phyloP scores from a whole-genome alignment of 495 filamentous ascomycete species.

The Beverwykella pulmonaria region DNA sequence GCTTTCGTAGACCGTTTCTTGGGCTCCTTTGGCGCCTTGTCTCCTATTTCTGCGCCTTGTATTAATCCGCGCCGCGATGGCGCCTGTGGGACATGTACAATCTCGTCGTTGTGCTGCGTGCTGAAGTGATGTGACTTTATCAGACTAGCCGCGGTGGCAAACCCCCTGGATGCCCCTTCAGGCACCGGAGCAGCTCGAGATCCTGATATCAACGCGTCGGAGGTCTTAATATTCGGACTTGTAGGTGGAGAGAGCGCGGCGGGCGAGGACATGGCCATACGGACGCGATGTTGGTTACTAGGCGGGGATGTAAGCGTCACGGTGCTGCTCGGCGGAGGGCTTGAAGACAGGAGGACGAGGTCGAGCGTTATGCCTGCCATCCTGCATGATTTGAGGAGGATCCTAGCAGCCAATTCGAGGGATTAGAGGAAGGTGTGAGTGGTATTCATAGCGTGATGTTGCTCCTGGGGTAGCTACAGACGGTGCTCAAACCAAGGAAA shows the following conservation, averaged over 20 bases:
- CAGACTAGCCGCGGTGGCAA: conserved; percentile 30
- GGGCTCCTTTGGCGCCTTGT: conserved; percentile 3
- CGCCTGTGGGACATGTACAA: not conserved
- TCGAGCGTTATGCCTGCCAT: conserved; percentile 44
- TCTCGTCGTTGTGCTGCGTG: conserved; percentile 1
- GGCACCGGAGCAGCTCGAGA: conserved; percentile 24
- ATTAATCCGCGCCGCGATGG: conserved; percentile 1
- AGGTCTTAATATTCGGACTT: not conserved
- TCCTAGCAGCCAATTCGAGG: conserved; percentile 1
- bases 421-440: not conserved
- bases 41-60: not conserved
- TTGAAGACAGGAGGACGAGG: conserved; percentile 39
- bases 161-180: conserved; percentile 30
- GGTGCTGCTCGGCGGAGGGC: conserved; percentile 18
- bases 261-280: conserved; percentile 16
- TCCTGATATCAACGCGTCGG: conserved; percentile 28
- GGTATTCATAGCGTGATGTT: not conserved
- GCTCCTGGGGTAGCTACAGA: not conserved
- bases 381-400: not conserved
- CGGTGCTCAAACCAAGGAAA: not conserved
- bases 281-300: conserved; percentile 22
- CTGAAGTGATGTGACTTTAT: conserved; percentile 24
- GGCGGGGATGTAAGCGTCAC: conserved; percentile 16
- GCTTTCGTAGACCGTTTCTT: conserved; percentile 14
- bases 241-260: conserved; percentile 12